phyloP scores from a whole-genome alignment of 306 rosid genomes.

The Fragaria nilgerrensis region DNA sequence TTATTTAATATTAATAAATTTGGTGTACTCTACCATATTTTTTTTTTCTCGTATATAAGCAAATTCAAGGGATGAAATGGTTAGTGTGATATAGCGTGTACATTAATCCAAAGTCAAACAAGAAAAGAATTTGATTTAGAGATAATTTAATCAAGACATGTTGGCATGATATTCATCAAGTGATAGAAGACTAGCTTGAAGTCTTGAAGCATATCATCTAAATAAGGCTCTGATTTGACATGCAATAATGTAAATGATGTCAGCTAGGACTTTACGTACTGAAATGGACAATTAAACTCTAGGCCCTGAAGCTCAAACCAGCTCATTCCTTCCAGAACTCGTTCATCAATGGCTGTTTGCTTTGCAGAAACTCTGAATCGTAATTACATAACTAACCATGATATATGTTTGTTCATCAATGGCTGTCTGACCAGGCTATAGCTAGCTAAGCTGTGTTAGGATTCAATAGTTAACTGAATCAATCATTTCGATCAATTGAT shows the following conservation, averaged over 20 bases:
- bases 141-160: neutral
- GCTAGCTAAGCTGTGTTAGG: neutral
- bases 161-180: neutral
- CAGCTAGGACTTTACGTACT: neutral
- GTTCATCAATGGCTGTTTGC: neutral
- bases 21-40: no score
- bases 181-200: neutral
- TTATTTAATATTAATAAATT: no score
- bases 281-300: neutral
- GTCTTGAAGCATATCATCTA: neutral
- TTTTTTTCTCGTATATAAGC: neutral
- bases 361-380: neutral
- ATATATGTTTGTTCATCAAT: neutral
- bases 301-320: neutral
- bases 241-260: neutral
- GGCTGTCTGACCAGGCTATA: neutral
- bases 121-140: neutral
- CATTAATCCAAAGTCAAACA: neutral
- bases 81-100: neutral
- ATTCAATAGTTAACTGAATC: slow-evolving; percentile 26
- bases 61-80: neutral
- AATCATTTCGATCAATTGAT: slow-evolving; percentile 50
- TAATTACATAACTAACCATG: slow-evolving; percentile 1
- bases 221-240: neutral
- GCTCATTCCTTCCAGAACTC: neutral